phyloP scores from a whole-genome alignment of 768 basidiomycete genomes.

The Tricholoma matsutake region DNA sequence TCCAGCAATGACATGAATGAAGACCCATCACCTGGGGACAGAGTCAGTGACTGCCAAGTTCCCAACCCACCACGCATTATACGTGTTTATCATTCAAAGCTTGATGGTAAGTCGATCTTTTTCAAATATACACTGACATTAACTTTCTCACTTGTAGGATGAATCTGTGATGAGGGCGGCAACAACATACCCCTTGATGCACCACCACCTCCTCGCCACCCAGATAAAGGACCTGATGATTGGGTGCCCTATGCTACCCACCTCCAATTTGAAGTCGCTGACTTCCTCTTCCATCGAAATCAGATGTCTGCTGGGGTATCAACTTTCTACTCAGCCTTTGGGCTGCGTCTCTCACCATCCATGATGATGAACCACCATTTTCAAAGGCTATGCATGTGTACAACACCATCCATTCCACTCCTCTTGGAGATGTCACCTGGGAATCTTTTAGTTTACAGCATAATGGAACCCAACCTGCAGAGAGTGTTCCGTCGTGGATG shows the following conservation, averaged over 20 bases:
- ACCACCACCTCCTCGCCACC: neutral
- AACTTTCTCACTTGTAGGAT: neutral
- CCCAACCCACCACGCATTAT: neutral
- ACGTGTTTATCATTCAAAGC: neutral
- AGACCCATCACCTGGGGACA: neutral
- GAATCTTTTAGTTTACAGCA: neutral
- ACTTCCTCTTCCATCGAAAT: constrained; percentile 15
- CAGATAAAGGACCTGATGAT: neutral
- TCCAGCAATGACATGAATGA: neutral
- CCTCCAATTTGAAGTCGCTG: constrained; percentile 6
- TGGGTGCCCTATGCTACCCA: constrained; percentile 2
- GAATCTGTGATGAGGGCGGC: neutral
- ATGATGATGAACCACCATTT: neutral
- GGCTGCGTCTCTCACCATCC: constrained; percentile 1
- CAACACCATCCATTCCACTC: neutral
- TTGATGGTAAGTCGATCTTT: neutral
- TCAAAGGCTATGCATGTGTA: neutral
- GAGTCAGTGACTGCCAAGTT: neutral
- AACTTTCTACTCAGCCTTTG: neutral
- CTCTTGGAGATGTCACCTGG: neutral
- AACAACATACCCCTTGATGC: neutral
- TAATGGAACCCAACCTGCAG: neutral
- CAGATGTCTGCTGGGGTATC: constrained; percentile 14
- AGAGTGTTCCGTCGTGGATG: neutral
- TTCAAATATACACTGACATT: neutral